Percentiles rank a stretch among this genome's conserved stretches.
Evolutionary conservation across 2,329 filamentous ascomycete genomes (phyloP).

Genomic region (Stromatinia cepivora): DNA sequence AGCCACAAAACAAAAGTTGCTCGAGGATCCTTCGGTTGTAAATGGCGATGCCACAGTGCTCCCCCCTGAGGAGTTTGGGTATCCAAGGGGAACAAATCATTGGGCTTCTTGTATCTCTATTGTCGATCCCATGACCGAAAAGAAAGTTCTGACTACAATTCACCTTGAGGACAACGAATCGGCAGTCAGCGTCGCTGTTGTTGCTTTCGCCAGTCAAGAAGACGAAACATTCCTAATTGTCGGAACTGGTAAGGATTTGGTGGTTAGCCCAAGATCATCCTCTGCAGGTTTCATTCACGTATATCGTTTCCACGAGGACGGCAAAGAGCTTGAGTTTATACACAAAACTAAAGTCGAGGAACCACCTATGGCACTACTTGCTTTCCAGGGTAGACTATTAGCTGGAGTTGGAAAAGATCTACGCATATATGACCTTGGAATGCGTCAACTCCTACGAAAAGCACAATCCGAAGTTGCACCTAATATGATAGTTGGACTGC

Average conservation of each 20-base stretch:
- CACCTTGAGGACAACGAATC: slow-evolving; percentile 89
- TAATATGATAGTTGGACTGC: slow-evolving; percentile 82
- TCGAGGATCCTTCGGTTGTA: slow-evolving; percentile 68
- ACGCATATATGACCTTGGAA: slow-evolving; percentile 87
- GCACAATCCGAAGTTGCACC: slow-evolving; percentile 77
- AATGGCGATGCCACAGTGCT: slow-evolving; percentile 73
- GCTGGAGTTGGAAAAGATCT: slow-evolving; percentile 83
- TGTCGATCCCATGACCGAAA: slow-evolving; percentile 77
- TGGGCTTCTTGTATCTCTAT: slow-evolving; percentile 97
- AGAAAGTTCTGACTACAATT: slow-evolving; percentile 72
- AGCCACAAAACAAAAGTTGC: slow-evolving; percentile 71
- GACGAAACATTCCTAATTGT: slow-evolving; percentile 90
- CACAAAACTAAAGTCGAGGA: slow-evolving; percentile 94
- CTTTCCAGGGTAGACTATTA: slow-evolving; percentile 86
- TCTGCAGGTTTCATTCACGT: slow-evolving; percentile 85
- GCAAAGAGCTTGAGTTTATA: slow-evolving; percentile 87
- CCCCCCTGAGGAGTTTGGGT: slow-evolving; percentile 82
- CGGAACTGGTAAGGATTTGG: slow-evolving; percentile 89
- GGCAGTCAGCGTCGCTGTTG: slow-evolving; percentile 80
- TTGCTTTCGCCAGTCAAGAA: slow-evolving; percentile 84
- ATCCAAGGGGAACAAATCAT: slow-evolving; percentile 77
- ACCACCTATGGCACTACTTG: slow-evolving; percentile 84
- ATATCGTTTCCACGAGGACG: slow-evolving; percentile 84
- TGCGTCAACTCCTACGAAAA: slow-evolving; percentile 90
- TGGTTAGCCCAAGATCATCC: slow-evolving; percentile 72